Conservation (phyloP, 768 basidiomycete genomes). For the Inosperma sp. region DNA sequence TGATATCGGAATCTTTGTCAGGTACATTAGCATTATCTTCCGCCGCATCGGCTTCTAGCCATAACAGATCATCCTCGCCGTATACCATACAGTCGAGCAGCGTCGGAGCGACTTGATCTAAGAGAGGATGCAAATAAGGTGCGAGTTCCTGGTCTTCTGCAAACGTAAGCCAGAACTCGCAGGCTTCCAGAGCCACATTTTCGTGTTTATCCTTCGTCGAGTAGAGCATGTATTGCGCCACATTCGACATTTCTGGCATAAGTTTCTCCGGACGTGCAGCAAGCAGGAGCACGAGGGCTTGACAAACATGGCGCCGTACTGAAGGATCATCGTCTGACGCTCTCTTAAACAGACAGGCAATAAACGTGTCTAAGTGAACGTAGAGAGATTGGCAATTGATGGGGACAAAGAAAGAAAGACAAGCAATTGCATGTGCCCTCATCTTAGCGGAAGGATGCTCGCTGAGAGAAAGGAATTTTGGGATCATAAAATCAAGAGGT, state of each 20-base stretch:
- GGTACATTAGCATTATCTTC: conserved; percentile 72
- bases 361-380: conserved; percentile 89
- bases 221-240: conserved; percentile 98
- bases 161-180: conserved; percentile 99
- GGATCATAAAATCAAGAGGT: conserved; percentile 94
- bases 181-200: conserved; percentile 93
- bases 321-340: conserved; percentile 93
- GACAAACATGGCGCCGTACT: conserved; percentile 93
- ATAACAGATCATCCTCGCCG: conserved; percentile 91
- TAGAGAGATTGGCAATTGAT: conserved; percentile 83
- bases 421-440: conserved; percentile 90
- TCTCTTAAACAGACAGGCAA: conserved; percentile 88
- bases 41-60: conserved; percentile 89
- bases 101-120: conserved; percentile 90
- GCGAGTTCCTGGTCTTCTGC: conserved; percentile 91
- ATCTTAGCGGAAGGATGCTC: conserved; percentile 85
- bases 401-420: conserved; percentile 89
- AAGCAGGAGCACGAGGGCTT: conserved; percentile 88
- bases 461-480: conserved; percentile 86
- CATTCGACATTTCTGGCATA: conserved; percentile 91
- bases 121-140: conserved; percentile 76
- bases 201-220: conserved; percentile 98
- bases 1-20: conserved; percentile 94
- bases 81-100: conserved; percentile 98
- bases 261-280: conserved; percentile 93